A percentile compares a stretch with the other conserved stretches of the same genome.
These are phyloP conservation scores for Striga asiatica DNA, from an alignment of 257 asterid species.

Conservation along the genomic window DNA sequence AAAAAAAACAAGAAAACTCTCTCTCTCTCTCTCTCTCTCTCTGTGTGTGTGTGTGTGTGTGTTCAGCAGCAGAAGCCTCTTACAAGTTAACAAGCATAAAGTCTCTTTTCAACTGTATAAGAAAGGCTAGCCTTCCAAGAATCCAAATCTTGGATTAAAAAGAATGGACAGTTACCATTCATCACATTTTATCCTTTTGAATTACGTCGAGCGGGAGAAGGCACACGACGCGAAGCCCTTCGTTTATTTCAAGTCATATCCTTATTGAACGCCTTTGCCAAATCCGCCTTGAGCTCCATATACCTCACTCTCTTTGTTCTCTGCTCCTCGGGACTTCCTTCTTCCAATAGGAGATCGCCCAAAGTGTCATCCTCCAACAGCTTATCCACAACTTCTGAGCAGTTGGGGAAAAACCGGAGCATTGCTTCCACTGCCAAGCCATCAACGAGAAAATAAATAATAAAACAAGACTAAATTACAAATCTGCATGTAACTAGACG, in stretches of 20 bases:
- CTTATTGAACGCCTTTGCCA: conserved; percentile 60
- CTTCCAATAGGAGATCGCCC: conserved; percentile 46
- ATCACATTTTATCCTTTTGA: neutral
- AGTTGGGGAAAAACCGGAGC: conserved; percentile 50
- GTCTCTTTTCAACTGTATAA: too few species aligned
- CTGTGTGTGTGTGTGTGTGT: too few species aligned
- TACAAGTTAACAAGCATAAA: too few species aligned
- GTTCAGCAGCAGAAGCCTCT: too few species aligned
- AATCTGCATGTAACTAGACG: neutral
- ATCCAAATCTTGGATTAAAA: too few species aligned
- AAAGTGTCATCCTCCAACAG: conserved; percentile 57
- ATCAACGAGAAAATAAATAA: neutral
- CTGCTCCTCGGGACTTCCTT: conserved; percentile 62
- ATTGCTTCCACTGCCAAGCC: conserved; percentile 51
- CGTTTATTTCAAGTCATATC: conserved; percentile 44
- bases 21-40: too few species aligned
- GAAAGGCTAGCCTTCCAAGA: too few species aligned
- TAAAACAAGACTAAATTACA: neutral
- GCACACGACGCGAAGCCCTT: conserved; percentile 11
- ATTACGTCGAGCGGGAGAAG: neutral
- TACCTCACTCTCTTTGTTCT: conserved; percentile 45
- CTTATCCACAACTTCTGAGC: conserved; percentile 67
- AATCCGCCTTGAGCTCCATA: conserved; percentile 61
- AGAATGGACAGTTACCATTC: too few species aligned
- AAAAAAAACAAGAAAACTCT: too few species aligned